phyloP scores from a whole-genome alignment of 345 rosid genomes.

The Limnanthes douglasii region DNA sequence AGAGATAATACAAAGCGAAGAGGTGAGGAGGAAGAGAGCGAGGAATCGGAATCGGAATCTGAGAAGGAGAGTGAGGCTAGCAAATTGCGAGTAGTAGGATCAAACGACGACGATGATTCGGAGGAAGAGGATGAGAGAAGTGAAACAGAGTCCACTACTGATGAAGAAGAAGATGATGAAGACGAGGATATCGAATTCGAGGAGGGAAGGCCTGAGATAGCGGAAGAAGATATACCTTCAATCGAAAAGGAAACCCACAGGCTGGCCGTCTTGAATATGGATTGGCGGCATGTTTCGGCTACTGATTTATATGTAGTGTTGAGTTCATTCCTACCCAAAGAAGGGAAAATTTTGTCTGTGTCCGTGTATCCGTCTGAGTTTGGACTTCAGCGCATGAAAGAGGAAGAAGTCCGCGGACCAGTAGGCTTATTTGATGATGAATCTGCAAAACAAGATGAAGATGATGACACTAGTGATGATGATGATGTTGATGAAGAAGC shows the following conservation, averaged over 20 bases:
- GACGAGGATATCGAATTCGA: slow-evolving; percentile 24
- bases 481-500: slow-evolving; percentile 20
- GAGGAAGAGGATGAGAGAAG: too few relatives aligned
- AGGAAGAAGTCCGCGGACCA: slow-evolving; percentile 92
- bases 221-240: slow-evolving; percentile 41
- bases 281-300: slow-evolving; percentile 88
- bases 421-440: slow-evolving; percentile 52
- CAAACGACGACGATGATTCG: slow-evolving; percentile 8
- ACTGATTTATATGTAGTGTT: slow-evolving; percentile 68
- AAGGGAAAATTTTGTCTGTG: slow-evolving; percentile 57
- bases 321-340: slow-evolving; percentile 72
- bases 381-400: slow-evolving; percentile 80
- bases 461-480: slow-evolving; percentile 19
- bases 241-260: slow-evolving; percentile 65
- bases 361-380: slow-evolving; percentile 85
- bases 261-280: slow-evolving; percentile 76
- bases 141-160: slow-evolving; percentile 1
- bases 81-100: slow-evolving; percentile 1
- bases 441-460: slow-evolving; percentile 20
- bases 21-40: slow-evolving; percentile 1
- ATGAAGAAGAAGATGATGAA: too few relatives aligned
- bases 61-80: slow-evolving; percentile 18
- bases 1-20: slow-evolving; percentile 2
- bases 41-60: slow-evolving; percentile 9
- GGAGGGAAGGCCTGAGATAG: slow-evolving; percentile 29